phyloP scores from a whole-genome alignment of 2,329 filamentous ascomycete species.

The Colletotrichum gloeosporioides region DNA sequence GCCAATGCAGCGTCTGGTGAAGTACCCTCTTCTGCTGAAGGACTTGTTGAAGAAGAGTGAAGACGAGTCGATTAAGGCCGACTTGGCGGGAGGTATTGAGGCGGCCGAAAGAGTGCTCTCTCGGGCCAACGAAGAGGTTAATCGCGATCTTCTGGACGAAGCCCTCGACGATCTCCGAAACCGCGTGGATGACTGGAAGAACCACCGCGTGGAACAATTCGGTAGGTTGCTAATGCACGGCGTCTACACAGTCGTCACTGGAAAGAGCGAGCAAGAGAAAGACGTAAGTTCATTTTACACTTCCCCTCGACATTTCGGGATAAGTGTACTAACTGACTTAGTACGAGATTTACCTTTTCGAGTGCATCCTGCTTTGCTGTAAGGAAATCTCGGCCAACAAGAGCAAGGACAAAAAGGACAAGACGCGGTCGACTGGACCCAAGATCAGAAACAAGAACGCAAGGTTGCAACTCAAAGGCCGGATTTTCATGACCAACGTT shows the following conservation, averaged over 20 bases:
- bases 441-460: slow-evolving; percentile 70
- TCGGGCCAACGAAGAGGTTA: slow-evolving; percentile 89
- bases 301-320: not conserved
- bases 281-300: slow-evolving; percentile 63
- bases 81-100: slow-evolving; percentile 79
- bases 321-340: slow-evolving; percentile 40
- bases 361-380: slow-evolving; percentile 93
- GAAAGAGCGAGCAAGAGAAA: slow-evolving; percentile 88
- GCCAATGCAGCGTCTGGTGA: slow-evolving; percentile 93
- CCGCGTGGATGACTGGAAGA: slow-evolving; percentile 97
- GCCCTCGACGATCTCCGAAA: slow-evolving; percentile 81
- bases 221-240: slow-evolving; percentile 88
- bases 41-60: slow-evolving; percentile 88
- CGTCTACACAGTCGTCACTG: slow-evolving; percentile 89
- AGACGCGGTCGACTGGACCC: slow-evolving; percentile 59
- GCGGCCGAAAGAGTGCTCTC: slow-evolving; percentile 82
- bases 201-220: slow-evolving; percentile 88
- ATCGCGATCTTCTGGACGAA: slow-evolving; percentile 83
- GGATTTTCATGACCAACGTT: slow-evolving; percentile 99
- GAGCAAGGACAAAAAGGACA: slow-evolving; percentile 77
- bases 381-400: slow-evolving; percentile 92
- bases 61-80: slow-evolving; percentile 71
- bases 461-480: slow-evolving; percentile 92
- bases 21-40: slow-evolving; percentile 91
- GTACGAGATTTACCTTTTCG: slow-evolving; percentile 98